Percentiles rank a stretch among this genome's conserved stretches.
These are phyloP conservation scores for Coniochaeta sp. DNA, from an alignment of 2,329 filamentous ascomycete genomes.

Conservation along the genomic window DNA sequence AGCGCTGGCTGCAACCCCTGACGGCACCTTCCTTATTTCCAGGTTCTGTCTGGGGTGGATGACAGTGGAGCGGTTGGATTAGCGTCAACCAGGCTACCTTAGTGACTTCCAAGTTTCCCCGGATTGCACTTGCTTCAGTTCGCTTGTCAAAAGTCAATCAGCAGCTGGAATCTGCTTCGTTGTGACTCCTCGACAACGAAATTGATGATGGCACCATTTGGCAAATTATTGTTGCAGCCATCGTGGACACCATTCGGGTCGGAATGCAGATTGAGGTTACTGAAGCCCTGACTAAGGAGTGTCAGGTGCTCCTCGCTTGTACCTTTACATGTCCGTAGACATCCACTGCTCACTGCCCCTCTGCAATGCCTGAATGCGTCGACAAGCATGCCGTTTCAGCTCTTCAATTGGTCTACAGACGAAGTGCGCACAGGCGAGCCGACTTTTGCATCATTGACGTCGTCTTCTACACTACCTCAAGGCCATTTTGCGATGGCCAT, in stretches of 20 bases:
- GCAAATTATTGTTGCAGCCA: background rate
- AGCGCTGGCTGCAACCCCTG: background rate
- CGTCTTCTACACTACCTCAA: background rate
- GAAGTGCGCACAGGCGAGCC: background rate
- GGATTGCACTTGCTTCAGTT: background rate
- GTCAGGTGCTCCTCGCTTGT: background rate
- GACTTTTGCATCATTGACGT: background rate
- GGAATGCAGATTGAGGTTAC: background rate
- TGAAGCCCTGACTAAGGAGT: background rate
- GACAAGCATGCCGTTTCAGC: background rate
- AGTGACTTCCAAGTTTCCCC: background rate
- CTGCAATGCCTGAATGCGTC: background rate
- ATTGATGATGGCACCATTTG: background rate
- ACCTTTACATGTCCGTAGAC: background rate
- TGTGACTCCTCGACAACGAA: background rate
- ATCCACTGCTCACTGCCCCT: background rate
- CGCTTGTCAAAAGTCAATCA: background rate
- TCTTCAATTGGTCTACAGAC: background rate
- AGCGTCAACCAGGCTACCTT: background rate
- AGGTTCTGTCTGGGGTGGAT: background rate
- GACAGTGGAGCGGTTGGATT: background rate
- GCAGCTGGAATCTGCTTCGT: background rate
- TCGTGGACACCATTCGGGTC: background rate
- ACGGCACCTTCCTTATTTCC: background rate
- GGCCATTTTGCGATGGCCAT: background rate